Evolutionary conservation across 2,329 filamentous ascomycete species (phyloP).

Genomic region (Botrytis cinerea): DNA sequence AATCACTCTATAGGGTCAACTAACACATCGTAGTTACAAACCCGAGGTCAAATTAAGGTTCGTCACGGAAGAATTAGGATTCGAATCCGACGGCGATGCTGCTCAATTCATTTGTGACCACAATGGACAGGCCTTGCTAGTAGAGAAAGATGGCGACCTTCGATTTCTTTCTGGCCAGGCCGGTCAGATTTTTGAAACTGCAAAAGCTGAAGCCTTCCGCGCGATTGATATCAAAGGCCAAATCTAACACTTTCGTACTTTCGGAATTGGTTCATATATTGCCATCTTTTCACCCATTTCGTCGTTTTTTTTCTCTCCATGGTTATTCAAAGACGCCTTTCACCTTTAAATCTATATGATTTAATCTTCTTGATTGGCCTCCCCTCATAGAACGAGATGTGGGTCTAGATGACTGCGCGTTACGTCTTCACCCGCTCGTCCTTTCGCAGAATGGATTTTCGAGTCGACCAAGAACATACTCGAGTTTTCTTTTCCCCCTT

Average conservation of each 20-base stretch:
- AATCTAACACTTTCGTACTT: conserved; percentile 56
- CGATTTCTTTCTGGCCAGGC: conserved; percentile 75
- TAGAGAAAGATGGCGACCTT: conserved; percentile 74
- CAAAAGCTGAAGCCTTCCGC: conserved; percentile 73
- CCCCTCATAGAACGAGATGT: conserved; percentile 14
- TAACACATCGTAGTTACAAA: conserved; percentile 75
- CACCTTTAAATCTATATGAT: conserved; percentile 11
- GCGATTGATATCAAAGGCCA: conserved; percentile 97
- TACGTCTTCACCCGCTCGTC: conserved; percentile 15
- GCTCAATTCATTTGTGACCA: conserved; percentile 87
- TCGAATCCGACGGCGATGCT: conserved; percentile 88
- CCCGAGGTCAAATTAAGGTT: conserved; percentile 86
- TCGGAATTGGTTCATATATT: conserved; percentile 25
- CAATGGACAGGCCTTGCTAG: conserved; percentile 71
- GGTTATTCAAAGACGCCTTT: conserved; percentile 12
- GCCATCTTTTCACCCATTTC: conserved; percentile 22
- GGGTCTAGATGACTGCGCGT: conserved; percentile 17
- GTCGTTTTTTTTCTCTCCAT: conserved; percentile 25
- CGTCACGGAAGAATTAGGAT: conserved; percentile 92
- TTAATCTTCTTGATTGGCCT: conserved; percentile 12
- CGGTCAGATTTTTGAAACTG: conserved; percentile 69
- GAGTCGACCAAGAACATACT: conserved; percentile 11
- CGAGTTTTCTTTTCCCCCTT: conserved; percentile 22
- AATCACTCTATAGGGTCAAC: conserved; percentile 36
- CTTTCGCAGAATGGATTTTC: conserved; percentile 16